Evolutionary conservation across 1,139 yeast genomes (phyloP), one percentile per base, ranked within the genome.

Genomic region (Yamadazyma blattariae): DNA sequence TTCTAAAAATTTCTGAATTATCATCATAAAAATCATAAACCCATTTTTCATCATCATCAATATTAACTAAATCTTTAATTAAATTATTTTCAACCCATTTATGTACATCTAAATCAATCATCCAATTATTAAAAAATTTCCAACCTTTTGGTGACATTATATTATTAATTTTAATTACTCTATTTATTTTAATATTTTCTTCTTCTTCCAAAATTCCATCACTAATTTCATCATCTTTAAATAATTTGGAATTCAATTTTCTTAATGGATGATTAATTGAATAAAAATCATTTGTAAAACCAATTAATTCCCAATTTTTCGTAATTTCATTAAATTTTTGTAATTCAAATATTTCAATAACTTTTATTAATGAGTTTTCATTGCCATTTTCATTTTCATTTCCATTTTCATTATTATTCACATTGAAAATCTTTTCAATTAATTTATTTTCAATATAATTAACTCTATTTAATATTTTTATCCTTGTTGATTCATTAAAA

Each of bases 1-100:
- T 62, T 47, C 82, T 59, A 48, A 60, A 74, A 11, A 52, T 38
- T 25, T 50, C 52, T 11, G 45, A 42, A 14, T 42, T 46, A 12
- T 42, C 50, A 22, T 52, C 42, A 36, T 50, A 45, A 30, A 56
- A 54, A 54, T 84, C 94, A 53, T 84, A 84, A 14, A 82, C 89
- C 92, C 92, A 84, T 56, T 84, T 84, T 29, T 82, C 83, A 36
- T 78, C 87, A 25, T 73, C 65, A 55, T 83, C 90, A 25, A 81
- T 66, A 29, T 64, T 67, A 8, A 82, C 79, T 33, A 77, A 57
- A 41, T 77, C 84, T 21, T 60, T 51, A 29, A 82, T 61, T 24
- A 71, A 61, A 37, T 74, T 71, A 0, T 52, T 45, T 27, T 59
- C 59, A 2, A 80, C 83, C 92, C 92, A 84, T 5, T 48, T 53